Percentiles rank a stretch among this genome's conserved stretches.
Conservation (phyloP, 208 protist species). For the Acanthamoeba royreba region DNA sequence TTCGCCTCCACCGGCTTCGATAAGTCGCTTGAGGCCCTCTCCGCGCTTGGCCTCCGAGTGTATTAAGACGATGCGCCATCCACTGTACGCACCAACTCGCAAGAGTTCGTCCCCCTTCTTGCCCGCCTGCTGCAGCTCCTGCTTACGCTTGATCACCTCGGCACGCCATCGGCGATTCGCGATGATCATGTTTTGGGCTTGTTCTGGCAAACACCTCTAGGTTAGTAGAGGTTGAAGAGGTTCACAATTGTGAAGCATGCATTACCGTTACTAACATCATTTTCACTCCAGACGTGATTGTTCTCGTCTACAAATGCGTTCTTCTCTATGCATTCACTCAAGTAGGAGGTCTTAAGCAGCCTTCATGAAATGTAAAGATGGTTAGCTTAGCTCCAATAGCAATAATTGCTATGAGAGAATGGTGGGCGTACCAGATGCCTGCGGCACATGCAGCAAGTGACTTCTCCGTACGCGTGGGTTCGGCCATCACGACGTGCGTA, state of each 20-base stretch:
- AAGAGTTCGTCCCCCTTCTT: no score
- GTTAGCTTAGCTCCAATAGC: no score
- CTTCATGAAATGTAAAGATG: no score
- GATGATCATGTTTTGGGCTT: no score
- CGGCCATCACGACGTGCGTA: neutral
- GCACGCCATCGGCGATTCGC: no score
- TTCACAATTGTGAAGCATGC: no score
- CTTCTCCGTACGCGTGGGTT: neutral
- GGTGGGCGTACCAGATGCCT: neutral
- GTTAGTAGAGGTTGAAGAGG: no score
- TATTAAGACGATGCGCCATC: neutral
- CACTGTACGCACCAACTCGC: neutral
- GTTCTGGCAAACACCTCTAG: no score
- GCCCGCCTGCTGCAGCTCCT: no score
- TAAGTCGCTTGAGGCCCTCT: neutral
- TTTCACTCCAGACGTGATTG: neutral
- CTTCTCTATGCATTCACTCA: neutral
- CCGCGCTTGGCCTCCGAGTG: neutral
- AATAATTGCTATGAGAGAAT: neutral
- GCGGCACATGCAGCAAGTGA: neutral
- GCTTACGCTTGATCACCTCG: no score
- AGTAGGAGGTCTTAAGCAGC: neutral
- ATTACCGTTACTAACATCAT: neutral
- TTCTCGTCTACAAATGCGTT: neutral
- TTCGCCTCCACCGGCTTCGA: slow-evolving; percentile 4